Conservation (phyloP, 164 flowering plant genomes). For the Magnolia kwangsiensis region DNA sequence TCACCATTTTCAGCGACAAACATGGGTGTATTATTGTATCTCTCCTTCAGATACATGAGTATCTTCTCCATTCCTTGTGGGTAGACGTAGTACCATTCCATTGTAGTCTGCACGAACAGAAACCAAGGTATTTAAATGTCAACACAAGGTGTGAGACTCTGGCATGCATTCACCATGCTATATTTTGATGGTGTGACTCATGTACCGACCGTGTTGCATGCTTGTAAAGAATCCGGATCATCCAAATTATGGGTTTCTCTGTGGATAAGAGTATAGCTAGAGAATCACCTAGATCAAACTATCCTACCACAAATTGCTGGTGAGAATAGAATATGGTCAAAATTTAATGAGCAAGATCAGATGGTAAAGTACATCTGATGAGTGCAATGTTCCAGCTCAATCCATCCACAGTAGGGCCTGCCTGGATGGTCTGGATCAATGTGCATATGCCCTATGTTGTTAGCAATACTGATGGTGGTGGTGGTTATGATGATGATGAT, state of each 20-base stretch:
- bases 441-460: too few species aligned
- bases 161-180: background rate
- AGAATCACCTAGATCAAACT: background rate
- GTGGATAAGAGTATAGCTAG: background rate
- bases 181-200: background rate
- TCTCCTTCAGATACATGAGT: conserved; percentile 14
- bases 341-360: background rate
- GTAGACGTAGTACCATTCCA: conserved; percentile 8
- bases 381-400: background rate
- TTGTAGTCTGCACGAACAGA: conserved; percentile 8
- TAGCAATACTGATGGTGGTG: background rate
- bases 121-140: background rate
- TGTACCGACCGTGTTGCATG: too few species aligned
- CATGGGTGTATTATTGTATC: conserved; percentile 19
- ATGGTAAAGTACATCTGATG: too few species aligned
- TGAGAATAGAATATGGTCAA: background rate
- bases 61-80: conserved; percentile 21
- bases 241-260: background rate
- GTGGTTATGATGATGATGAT: background rate
- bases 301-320: background rate
- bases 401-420: background rate
- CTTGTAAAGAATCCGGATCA: background rate
- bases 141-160: background rate
- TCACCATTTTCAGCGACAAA: conserved; percentile 10
- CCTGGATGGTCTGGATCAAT: background rate